Evolutionary conservation across 1,284 basidiomycete species (phyloP).

Genomic region (Athelia sp.): DNA sequence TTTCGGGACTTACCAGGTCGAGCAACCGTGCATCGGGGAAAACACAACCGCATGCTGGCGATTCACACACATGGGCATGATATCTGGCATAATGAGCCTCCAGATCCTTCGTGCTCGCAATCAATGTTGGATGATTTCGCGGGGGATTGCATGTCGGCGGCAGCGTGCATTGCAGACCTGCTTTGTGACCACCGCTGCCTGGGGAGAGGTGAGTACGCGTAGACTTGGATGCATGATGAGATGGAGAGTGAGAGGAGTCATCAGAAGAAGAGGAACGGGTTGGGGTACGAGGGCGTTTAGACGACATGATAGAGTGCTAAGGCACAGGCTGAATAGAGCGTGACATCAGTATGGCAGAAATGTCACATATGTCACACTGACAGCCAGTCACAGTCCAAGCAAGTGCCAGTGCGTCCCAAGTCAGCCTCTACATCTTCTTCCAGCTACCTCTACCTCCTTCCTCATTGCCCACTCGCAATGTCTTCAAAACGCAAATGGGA

Average conservation of each 20-base stretch:
- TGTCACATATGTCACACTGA: background rate
- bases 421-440: too few relatives aligned
- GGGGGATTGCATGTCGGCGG: slow-evolving; percentile 79
- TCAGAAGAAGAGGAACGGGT: background rate
- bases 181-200: background rate
- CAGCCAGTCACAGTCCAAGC: too few relatives aligned
- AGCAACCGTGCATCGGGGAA: slow-evolving; percentile 80
- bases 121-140: slow-evolving; percentile 42
- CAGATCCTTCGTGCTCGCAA: slow-evolving; percentile 60
- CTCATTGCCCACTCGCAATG: slow-evolving; percentile 24
- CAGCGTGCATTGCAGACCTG: slow-evolving; percentile 60
- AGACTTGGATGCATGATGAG: background rate
- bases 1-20: slow-evolving; percentile 55
- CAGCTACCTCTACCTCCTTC: background rate
- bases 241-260: background rate
- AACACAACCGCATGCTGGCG: slow-evolving; percentile 66
- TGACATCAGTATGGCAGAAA: background rate
- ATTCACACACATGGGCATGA: slow-evolving; percentile 80
- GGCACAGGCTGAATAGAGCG: background rate
- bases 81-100: slow-evolving; percentile 79
- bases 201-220: background rate
- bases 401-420: too few relatives aligned
- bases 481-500: slow-evolving; percentile 73
- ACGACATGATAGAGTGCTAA: background rate
- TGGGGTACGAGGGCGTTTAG: slow-evolving; percentile 1